Evolutionary conservation across 2,329 filamentous ascomycete species (phyloP), one percentile per base, ranked within the genome.

Genomic region (Arthrocladium fulminans): DNA sequence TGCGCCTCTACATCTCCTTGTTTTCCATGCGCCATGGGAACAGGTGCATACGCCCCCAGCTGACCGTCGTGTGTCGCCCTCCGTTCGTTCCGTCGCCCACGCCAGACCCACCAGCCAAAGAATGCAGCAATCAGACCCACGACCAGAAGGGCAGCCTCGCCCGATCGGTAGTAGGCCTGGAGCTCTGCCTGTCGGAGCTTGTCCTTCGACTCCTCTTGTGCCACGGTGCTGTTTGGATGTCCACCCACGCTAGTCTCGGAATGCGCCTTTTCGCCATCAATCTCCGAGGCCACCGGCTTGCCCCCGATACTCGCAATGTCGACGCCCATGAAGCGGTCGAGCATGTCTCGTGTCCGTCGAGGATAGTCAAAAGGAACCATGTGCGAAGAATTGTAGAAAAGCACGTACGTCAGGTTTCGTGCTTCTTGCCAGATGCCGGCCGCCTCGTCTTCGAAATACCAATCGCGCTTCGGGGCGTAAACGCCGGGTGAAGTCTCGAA

Each of bases 311-410:
- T 84, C 58, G 80, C 84, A 56, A 97, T 94, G 62, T 97, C 88
- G 34, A 98, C 87, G 42, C 81, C 80, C 77, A 97, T 88, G 69
- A 98, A 95, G 34, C 92, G 85, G 67, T 98, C 90, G 13, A 98
- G 80, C 92, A 98, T 98, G 65, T 97, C 92, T 53, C 90, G 80
- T 17, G 83, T 85, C 52, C 88, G 83, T 41, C 88, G 81, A 1
- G 90, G 83, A 59, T 85, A 86, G 66, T 98, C 90, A 61, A 92
- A 97, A 1, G 92, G 94, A 1, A 98, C 92, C 92, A 98, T 98
- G 67, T 98, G 92, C 43, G 86, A 94, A 13, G 88, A 82, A 65
- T 98, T 94, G 73, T 94, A 87, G 69, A 97, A 95, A 34, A 94
- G 75, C 25, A 98, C 83, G 63, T 98, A 98, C 1, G 92, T 96